Conservation (phyloP, 1,139 yeast species). For the Debaryomycetaceae sp. region DNA sequence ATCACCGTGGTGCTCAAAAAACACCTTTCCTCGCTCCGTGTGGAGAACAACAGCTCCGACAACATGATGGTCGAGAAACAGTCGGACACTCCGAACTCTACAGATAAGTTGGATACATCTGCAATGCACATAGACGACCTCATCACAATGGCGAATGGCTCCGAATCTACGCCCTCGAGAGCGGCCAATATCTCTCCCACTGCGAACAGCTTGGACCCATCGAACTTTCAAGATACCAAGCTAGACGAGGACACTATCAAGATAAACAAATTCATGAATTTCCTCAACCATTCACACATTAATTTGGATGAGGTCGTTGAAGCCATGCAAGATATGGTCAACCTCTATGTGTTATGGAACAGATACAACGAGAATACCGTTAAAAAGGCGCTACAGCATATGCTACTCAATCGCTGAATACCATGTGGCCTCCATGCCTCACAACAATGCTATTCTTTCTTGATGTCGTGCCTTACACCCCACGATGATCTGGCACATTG, state of each 20-base stretch:
- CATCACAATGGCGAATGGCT: constrained; percentile 21
- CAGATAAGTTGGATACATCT: constrained; percentile 7
- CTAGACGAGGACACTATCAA: constrained; percentile 41
- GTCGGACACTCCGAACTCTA: constrained; percentile 14
- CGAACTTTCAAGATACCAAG: constrained; percentile 25
- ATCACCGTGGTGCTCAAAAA: constrained; percentile 61
- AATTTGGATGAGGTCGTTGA: constrained; percentile 75
- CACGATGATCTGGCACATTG: not conserved
- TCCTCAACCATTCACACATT: constrained; percentile 71
- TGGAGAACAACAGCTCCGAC: constrained; percentile 9
- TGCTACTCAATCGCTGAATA: constrained; percentile 32
- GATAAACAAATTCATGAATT: constrained; percentile 54
- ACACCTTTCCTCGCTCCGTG: constrained; percentile 20
- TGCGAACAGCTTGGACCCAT: constrained; percentile 10
- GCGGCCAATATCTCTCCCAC: not conserved
- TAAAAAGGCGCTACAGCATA: constrained; percentile 39
- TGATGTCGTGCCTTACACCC: not conserved
- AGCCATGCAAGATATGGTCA: constrained; percentile 76
- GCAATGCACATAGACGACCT: constrained; percentile 39
- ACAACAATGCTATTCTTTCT: not conserved
- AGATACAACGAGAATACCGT: constrained; percentile 62
- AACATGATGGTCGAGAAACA: not conserved
- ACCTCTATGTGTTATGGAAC: constrained; percentile 82
- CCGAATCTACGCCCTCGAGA: constrained; percentile 1
- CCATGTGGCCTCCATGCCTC: not conserved